Base-by-base conservation (phyloP, 2,329 filamentous ascomycete genomes). In the Claviceps pusilla region DNA sequence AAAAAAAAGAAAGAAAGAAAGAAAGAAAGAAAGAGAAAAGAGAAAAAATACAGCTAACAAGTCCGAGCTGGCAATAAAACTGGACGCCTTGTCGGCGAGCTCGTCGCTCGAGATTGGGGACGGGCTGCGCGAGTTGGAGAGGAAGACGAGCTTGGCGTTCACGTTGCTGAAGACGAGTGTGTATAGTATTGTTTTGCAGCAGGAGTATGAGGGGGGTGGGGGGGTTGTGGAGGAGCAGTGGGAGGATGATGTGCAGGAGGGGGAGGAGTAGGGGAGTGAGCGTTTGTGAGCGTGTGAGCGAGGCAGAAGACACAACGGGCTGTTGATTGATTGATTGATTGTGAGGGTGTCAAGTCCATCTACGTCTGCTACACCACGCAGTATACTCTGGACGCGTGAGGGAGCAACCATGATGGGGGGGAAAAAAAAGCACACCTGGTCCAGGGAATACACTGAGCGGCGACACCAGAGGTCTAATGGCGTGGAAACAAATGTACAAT, bases 171-270 rank as follows among this genome's bases (percentile, higher is more conserved):
- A 98, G 75, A 91, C 93, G 19, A 97, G 91, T 69, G 93, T 98
- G 59, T 98, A 98, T 73, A 95, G 87, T 66, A 98, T 98, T 73
- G 90, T 98, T 57, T 70, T 98, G 73, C 91, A 98, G 78, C 91
- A 97, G 77, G 88, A 97, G 78, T 89, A 95, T 63, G 83, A 85
- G 58, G 87, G 84, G 70, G 86, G 80, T 50, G 76, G 76, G 60
- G 71, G 73, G 65, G 35, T 2, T 7, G 74, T 64, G 29, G 66
- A 14, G 14, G 14, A 3, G 33, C 28, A 6, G 31, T 33, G 29
- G 10, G 39, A 3, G 43, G n/a, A 11, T 7, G 6, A 14, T 9
- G 35, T 3, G 31, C 10, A 14, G 19, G 12, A 41, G 12, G 14
- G 28, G 19, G 42, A 11, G 31, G 24, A 7, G 35, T 19, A 47